These are phyloP conservation scores for Blumeria hordei DNA, from an alignment of 2,329 filamentous ascomycete genomes.

Conservation along the genomic window DNA sequence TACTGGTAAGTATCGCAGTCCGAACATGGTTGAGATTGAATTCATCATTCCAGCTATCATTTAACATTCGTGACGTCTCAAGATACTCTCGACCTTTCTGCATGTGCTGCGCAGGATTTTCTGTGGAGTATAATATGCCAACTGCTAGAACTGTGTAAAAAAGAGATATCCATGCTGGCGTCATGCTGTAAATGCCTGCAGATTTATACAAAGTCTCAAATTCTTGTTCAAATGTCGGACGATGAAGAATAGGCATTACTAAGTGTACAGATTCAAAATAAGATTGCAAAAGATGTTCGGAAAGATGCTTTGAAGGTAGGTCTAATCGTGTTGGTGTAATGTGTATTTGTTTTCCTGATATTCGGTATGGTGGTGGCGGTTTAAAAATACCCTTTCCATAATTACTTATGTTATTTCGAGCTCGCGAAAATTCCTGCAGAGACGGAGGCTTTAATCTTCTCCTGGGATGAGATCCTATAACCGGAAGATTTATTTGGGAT, in stretches of 20 bases:
- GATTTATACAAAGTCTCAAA: slow-evolving; percentile 55
- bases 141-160: slow-evolving; percentile 69
- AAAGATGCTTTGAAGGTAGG: slow-evolving; percentile 43
- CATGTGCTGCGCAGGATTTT: slow-evolving; percentile 27
- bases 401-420: slow-evolving; percentile 46
- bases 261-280: slow-evolving; percentile 60
- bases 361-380: slow-evolving; percentile 43
- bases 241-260: slow-evolving; percentile 68
- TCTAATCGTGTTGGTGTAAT: slow-evolving; percentile 32
- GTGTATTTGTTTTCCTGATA: slow-evolving; percentile 21
- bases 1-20: slow-evolving; percentile 44
- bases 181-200: slow-evolving; percentile 32
- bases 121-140: slow-evolving; percentile 47
- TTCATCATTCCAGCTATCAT: slow-evolving; percentile 65
- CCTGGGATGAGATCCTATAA: slow-evolving; percentile 39
- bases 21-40: slow-evolving; percentile 54
- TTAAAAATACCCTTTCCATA: slow-evolving; percentile 63
- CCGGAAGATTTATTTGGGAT: slow-evolving; percentile 28
- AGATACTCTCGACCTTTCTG: slow-evolving; percentile 41
- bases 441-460: slow-evolving; percentile 34
- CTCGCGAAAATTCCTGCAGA: slow-evolving; percentile 44
- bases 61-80: slow-evolving; percentile 41
- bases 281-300: slow-evolving; percentile 47
- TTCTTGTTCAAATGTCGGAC: slow-evolving; percentile 55
- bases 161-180: slow-evolving; percentile 50